Conservation (phyloP, 495 filamentous ascomycete genomes). For the Penicillium chermesinum region DNA sequence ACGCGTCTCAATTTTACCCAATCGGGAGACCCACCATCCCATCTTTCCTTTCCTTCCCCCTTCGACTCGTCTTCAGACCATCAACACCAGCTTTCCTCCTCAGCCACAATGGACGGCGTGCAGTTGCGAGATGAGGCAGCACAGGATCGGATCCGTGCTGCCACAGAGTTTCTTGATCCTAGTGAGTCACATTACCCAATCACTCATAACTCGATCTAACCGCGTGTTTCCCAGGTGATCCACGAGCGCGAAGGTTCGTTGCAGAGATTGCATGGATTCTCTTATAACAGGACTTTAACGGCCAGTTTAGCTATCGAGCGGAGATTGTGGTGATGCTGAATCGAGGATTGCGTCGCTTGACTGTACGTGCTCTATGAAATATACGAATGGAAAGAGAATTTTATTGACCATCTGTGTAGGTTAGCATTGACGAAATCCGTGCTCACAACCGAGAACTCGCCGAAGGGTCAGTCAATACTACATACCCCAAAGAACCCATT, state of each 20-base stretch:
- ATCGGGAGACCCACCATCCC: constrained; percentile 22
- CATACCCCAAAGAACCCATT: neutral
- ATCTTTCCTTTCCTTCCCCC: constrained; percentile 9
- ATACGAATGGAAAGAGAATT: neutral
- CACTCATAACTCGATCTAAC: constrained; percentile 18
- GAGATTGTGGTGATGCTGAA: constrained; percentile 93
- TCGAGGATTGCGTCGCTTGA: constrained; percentile 68
- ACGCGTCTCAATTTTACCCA: constrained; percentile 41
- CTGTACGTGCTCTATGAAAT: constrained; percentile 33
- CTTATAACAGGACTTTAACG: constrained; percentile 16
- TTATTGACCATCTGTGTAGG: constrained; percentile 40
- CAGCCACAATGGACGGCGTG: constrained; percentile 59
- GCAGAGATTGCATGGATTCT: neutral
- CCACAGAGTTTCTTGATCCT: constrained; percentile 81
- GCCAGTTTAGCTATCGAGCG: constrained; percentile 58
- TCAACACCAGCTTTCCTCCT: constrained; percentile 5
- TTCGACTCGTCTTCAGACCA: constrained; percentile 13
- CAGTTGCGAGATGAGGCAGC: constrained; percentile 78
- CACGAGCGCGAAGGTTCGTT: constrained; percentile 55
- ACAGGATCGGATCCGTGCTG: constrained; percentile 72
- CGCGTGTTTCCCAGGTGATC: constrained; percentile 33
- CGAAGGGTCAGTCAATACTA: constrained; percentile 55
- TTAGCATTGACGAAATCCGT: constrained; percentile 93
- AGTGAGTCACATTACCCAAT: constrained; percentile 45
- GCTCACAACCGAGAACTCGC: constrained; percentile 84